Evolutionary conservation across 164 flowering plant genomes (phyloP), one percentile per base, ranked within the genome.

Genomic region (Warburgia ugandensis): DNA sequence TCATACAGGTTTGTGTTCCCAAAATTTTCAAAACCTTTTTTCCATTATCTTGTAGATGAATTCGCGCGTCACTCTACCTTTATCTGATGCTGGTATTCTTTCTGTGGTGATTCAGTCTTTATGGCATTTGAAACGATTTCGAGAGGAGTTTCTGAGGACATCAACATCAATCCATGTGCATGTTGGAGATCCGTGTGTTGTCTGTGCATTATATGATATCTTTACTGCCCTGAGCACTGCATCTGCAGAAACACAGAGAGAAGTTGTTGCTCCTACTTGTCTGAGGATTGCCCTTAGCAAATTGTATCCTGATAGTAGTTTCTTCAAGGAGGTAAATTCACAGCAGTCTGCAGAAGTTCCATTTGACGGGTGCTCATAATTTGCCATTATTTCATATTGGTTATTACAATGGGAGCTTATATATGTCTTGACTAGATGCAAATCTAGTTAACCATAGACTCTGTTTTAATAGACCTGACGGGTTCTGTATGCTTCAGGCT

Each of bases 1-100:
- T 94, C 29, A 94, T 94, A 62, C 99, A 94, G 99, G 99, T 89
- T n/a, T n/a, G n/a, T n/a, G n/a, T n/a, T n/a, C 2, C n/a, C n/a
- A n/a, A n/a, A n/a, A n/a, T n/a, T n/a, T n/a, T n/a, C n/a, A n/a
- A n/a, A n/a, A n/a, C n/a, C n/a, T n/a, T n/a, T n/a, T n/a, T n/a
- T n/a, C n/a, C n/a, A n/a, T n/a, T n/a, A n/a, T n/a, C n/a, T n/a
- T n/a, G n/a, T n/a, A n/a, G n/a, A n/a, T n/a, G n/a, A n/a, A n/a
- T n/a, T n/a, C n/a, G n/a, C n/a, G n/a, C n/a, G n/a, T n/a, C n/a
- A n/a, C n/a, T n/a, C n/a, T n/a, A n/a, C n/a, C n/a, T n/a, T n/a
- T n/a, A n/a, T n/a, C n/a, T n/a, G n/a, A n/a, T n/a, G n/a, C n/a
- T n/a, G n/a, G n/a, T n/a, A n/a, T n/a, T n/a, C n/a, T n/a, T n/a